Evolutionary conservation across 108 stramenopile genomes (phyloP), one percentile per base, ranked within the genome.

Genomic region (Seminavis robusta): DNA sequence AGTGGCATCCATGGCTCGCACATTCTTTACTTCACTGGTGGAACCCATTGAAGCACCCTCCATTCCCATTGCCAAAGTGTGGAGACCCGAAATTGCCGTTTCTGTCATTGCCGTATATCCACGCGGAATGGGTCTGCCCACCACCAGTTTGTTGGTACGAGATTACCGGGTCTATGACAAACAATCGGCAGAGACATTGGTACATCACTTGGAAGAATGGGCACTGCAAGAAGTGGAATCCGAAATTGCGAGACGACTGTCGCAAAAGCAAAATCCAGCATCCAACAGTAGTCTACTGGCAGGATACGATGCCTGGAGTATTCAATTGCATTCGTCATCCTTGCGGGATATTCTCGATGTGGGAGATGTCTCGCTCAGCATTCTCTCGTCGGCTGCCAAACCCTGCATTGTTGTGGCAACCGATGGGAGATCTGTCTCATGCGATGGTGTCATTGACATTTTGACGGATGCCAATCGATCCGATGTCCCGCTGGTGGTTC

Each of bases 91-190:
- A 27, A 39, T 92, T 11, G 71, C 84, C 8, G 72, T 92, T 0
- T 81, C 84, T 33, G 84, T 92, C n/a, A 68, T 84, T 33, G 90
- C 90, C 21, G 86, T 84, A 32, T 92, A 70, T 53, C 81, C 75
- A 2, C 48, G 65, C 56, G 62, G 74, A 3, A 64, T 52, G 45
- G 54, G 65, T n/a, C 70, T 66, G 53, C 63, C 68, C 24, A 50
- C 65, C 25, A 83, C 84, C 1, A 69, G 67, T 33, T 54, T 88
- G 46, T 57, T 92, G 41, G 90, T 92, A 16, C 42, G 84, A 32
- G 90, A 86, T 57, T 92, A 62, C 62, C 69, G 77, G 9, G 73
- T 92, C 0, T 47, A 67, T 16, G 84, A 85, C 52, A 67, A 47
- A 8, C 26, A 67, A 43, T 68, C 84, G 2, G 90, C 80, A 1